Percentiles rank a stretch among this genome's conserved stretches.
phyloP scores from a whole-genome alignment of 495 filamentous ascomycete genomes.

The Tricharina praecox region DNA sequence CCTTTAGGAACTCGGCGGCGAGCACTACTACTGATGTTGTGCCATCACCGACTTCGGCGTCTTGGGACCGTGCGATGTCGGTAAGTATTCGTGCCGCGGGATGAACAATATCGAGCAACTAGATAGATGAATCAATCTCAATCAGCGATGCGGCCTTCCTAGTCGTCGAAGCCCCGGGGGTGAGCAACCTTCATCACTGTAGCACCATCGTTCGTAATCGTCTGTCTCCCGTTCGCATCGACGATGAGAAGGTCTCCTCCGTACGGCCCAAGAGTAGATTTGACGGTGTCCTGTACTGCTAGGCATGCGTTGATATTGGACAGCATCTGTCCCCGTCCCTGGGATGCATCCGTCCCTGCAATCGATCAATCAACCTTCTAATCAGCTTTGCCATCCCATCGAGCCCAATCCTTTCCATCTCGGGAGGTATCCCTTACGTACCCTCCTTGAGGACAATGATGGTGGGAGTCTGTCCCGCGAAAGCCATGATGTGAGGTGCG shows the following conservation, averaged over 20 bases:
- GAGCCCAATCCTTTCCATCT: slow-evolving; percentile 11
- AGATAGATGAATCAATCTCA: slow-evolving; percentile 8
- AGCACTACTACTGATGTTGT: slow-evolving; percentile 94
- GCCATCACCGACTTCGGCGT: slow-evolving; percentile 95
- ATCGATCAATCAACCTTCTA: slow-evolving; percentile 11
- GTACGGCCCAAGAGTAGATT: slow-evolving; percentile 91
- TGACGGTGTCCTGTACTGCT: slow-evolving; percentile 90
- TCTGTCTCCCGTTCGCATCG: slow-evolving; percentile 85
- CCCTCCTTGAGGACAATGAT: slow-evolving; percentile 98
- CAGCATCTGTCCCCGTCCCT: slow-evolving; percentile 91
- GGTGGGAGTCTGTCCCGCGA: slow-evolving; percentile 94
- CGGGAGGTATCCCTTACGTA: slow-evolving; percentile 36
- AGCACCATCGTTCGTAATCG: slow-evolving; percentile 97
- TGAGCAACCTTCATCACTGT: slow-evolving; percentile 86
- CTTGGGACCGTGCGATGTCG: slow-evolving; percentile 95
- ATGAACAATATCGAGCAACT: slow-evolving; percentile 97
- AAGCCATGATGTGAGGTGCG: slow-evolving; percentile 50
- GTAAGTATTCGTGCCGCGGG: slow-evolving; percentile 94
- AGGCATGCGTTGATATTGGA: slow-evolving; percentile 98
- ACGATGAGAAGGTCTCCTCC: slow-evolving; percentile 92
- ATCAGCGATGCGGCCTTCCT: no score
- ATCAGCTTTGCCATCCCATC: slow-evolving; percentile 14
- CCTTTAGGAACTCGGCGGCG: slow-evolving; percentile 90
- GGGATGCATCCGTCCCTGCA: slow-evolving; percentile 92
- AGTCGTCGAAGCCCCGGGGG: no score